Base-by-base conservation (phyloP, 192 early-diverging fungal species). In the Martensiomyces pterosporus region DNA sequence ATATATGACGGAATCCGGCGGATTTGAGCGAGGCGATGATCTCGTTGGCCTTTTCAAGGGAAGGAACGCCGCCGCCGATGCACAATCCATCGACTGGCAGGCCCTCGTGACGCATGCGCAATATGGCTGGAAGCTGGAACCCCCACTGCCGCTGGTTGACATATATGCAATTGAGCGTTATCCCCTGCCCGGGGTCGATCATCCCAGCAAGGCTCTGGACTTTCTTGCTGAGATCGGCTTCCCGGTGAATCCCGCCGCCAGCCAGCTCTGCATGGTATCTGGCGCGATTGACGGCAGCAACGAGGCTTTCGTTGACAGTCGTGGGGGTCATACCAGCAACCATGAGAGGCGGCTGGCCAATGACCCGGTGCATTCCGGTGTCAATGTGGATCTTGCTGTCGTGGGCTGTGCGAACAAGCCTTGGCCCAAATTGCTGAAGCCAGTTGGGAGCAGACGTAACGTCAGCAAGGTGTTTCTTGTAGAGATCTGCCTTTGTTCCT, bases 281-380 rank as follows among this genome's bases (percentile, higher is more conserved):
- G 42, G 90, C 85, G 39, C 91, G 90, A 73, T 87, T 85, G 37
- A 85, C 76, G 37, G 90, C 88, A 24, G 81, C 74, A 24, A 88
- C 86, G 67, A 92, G 89, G 21, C 74, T 52, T 35, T 81, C 82
- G 43, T 72, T 82, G 50, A 85, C 83, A 9, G 88, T 92, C 19
- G 82, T 85, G 16, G 90, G 90, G 2, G 88, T 92, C 90, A 92
- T 92, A 49, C 90, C 90, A 33, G 86, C 85, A 32, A 89, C 87
- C 90, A 89, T 89, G 43, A 92, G 45, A 47, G 90, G 90, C 15
- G 90, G 83, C 70, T 89, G 89, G 50, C 81, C 80, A 25, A 89
- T 55, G 27, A 90, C 75, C 36, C 87, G 84, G 19, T 80, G 82
- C 80, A 92, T 87, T 17, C 83, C 79, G 15, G 90, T 91, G 60